These are phyloP conservation scores for Fistulifera solaris DNA, from an alignment of 108 stramenopile genomes.

Conservation along the genomic window DNA sequence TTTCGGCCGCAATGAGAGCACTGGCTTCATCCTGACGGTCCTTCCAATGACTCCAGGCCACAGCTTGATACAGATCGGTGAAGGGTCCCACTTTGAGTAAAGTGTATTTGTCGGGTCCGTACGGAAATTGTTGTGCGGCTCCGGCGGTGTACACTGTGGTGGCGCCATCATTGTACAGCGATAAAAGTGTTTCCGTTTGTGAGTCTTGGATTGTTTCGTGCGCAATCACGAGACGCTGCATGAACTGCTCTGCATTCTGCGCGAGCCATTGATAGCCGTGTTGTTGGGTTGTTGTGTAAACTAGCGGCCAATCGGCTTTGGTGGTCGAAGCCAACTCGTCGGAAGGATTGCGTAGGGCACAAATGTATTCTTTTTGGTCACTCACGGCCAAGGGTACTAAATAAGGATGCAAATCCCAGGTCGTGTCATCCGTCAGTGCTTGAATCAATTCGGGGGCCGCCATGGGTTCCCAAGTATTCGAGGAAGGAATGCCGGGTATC, in stretches of 20 bases:
- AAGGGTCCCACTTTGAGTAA: constrained; percentile 72
- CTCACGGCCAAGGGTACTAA: too few relatives aligned
- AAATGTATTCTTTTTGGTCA: constrained; percentile 42
- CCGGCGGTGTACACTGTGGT: constrained; percentile 39
- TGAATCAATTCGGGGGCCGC: too few relatives aligned
- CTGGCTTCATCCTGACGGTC: constrained; percentile 44
- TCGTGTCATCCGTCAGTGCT: too few relatives aligned
- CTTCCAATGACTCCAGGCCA: constrained; percentile 44
- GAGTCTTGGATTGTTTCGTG: constrained; percentile 14
- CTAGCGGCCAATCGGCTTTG: constrained; percentile 51
- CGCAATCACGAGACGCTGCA: constrained; percentile 63
- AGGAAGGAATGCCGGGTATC: too few relatives aligned
- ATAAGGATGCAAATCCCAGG: too few relatives aligned
- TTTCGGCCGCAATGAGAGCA: constrained; percentile 75
- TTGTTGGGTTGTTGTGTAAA: constrained; percentile 43
- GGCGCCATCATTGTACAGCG: constrained; percentile 52
- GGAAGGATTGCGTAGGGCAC: constrained; percentile 59
- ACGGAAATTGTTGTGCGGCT: constrained; percentile 57
- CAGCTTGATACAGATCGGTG: constrained; percentile 63
- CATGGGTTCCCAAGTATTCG: too few relatives aligned
- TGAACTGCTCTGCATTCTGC: constrained; percentile 68
- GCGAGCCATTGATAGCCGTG: constrained; percentile 62
- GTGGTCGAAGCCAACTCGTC: constrained; percentile 36
- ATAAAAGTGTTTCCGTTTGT: constrained; percentile 18
- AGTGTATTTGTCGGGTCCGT: constrained; percentile 75